These are phyloP conservation scores for Adansonia madagascariensis DNA, from an alignment of 441 rosid species.

Conservation along the genomic window DNA sequence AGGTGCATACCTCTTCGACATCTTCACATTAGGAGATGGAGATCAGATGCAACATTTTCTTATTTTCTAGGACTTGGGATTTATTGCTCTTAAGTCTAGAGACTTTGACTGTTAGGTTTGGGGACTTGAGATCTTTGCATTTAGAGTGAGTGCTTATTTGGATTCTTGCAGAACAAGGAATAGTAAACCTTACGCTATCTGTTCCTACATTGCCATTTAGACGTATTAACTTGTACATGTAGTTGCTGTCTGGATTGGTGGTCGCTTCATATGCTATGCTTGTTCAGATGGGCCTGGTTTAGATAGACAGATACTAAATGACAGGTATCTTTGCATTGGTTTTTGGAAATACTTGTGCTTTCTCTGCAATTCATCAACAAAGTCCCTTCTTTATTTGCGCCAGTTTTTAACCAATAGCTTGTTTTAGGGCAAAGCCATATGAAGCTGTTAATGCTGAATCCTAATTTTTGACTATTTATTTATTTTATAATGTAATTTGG, in stretches of 20 bases:
- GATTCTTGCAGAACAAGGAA: background rate
- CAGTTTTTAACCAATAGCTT: background rate
- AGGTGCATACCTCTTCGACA: background rate
- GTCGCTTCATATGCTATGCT: background rate
- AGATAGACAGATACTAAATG: background rate
- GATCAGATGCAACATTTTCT: background rate
- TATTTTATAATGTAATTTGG: background rate
- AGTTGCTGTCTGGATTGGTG: constrained; percentile 3
- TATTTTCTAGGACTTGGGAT: constrained; percentile 16
- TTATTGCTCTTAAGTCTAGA: background rate
- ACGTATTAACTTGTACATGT: background rate
- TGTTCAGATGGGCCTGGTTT: constrained; percentile 1
- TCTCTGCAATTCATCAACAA: background rate
- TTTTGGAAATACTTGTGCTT: background rate
- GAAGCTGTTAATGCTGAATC: background rate
- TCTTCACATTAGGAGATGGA: background rate
- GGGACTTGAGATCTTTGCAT: constrained; percentile 4
- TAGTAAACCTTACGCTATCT: background rate
- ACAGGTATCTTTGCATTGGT: background rate
- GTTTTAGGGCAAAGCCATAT: background rate
- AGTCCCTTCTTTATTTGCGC: background rate
- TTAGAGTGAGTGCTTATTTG: constrained; percentile 8
- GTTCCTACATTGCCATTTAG: background rate
- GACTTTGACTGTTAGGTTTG: background rate
- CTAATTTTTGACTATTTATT: background rate